Percentiles rank a stretch among this genome's conserved stretches.
These are phyloP conservation scores for Sanghuangporus weigelae DNA, from an alignment of 1,284 basidiomycete genomes.

Conservation along the genomic window DNA sequence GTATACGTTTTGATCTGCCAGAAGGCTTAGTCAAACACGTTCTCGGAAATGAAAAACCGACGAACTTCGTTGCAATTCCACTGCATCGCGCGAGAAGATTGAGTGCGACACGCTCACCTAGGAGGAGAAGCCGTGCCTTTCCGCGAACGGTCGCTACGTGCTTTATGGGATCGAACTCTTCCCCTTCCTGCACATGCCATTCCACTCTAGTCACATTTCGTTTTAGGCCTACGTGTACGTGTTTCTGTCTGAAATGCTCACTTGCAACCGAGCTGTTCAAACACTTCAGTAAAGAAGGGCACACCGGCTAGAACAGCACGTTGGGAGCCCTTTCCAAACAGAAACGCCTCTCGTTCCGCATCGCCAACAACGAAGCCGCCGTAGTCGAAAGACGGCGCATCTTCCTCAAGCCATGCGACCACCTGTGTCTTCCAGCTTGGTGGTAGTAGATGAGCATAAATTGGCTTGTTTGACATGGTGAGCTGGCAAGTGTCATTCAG, in stretches of 20 bases:
- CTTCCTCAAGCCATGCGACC: conserved; percentile 84
- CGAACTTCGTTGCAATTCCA: conserved; percentile 92
- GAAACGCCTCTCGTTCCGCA: conserved; percentile 77
- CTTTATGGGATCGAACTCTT: conserved; percentile 71
- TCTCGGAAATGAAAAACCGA: conserved; percentile 12
- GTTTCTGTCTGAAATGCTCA: conserved; percentile 38
- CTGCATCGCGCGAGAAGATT: conserved; percentile 95
- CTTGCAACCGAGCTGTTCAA: conserved; percentile 86
- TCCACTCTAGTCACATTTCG: conserved; percentile 59
- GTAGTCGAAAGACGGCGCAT: conserved; percentile 96
- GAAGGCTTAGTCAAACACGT: neutral
- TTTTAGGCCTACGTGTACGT: neutral
- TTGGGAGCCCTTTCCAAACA: conserved; percentile 80
- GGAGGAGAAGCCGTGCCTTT: conserved; percentile 81
- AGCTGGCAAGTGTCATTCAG: neutral
- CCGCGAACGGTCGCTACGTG: conserved; percentile 93
- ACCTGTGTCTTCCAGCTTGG: conserved; percentile 88
- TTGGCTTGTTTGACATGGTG: conserved; percentile 7
- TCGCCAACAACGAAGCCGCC: conserved; percentile 98
- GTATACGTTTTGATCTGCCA: conserved; percentile 71
- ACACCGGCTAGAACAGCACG: conserved; percentile 87
- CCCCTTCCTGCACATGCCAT: conserved; percentile 90
- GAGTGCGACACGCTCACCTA: conserved; percentile 92
- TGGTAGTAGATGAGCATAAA: conserved; percentile 65
- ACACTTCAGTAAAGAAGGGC: conserved; percentile 95